Evolutionary conservation across 148 eudicot genomes (phyloP), one percentile per base, ranked within the genome.

Genomic region (Chenopodium berlandieri): DNA sequence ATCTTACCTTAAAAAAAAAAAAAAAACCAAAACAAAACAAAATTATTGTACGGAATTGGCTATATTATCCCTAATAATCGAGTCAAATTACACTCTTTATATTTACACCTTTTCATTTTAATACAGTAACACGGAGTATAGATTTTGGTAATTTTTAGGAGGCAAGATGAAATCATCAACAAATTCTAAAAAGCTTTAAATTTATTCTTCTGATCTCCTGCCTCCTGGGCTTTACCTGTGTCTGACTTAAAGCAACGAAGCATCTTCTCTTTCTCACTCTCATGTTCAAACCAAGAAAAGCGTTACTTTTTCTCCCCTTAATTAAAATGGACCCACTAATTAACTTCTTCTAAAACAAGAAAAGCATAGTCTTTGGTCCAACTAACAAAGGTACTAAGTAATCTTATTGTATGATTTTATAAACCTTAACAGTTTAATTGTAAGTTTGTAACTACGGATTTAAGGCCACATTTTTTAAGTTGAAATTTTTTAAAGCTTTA

Each of bases 361-460:
- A 93, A 93, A 90, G 97, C 93, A 93, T 87, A 90, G 93, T 90
- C 91, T 88, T 88, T 91, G 86, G 89, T 87, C 84, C 85, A 84
- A 87, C 81, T 79, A 56, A 79, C 75, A 79, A 84, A 86, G 86
- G 64, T 66, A 40, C 44, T 40, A 40, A 40, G 44, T 40, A 78
- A 75, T 48, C 83, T 75, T 30, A 67, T 31, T 1, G 16, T 14
- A 14, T 56, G 62, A 56, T 14, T 19, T 19, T 56, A 56, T 19
- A 12, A 10, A 56, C 22, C 62, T 9, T 9, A 48, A 50, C 54
- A 60, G 19, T 47, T 40, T 4, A 12, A 19, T 76, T 71, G 10
- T 6, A 40, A 40, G 44, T 40, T 40, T 40, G 6, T 40, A 40
- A 31, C 71, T 62, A 25, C 30, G 50, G 13, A 5, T 73, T 79